Conservation (phyloP, 768 basidiomycete genomes). For the Gymnopilus junonius region DNA sequence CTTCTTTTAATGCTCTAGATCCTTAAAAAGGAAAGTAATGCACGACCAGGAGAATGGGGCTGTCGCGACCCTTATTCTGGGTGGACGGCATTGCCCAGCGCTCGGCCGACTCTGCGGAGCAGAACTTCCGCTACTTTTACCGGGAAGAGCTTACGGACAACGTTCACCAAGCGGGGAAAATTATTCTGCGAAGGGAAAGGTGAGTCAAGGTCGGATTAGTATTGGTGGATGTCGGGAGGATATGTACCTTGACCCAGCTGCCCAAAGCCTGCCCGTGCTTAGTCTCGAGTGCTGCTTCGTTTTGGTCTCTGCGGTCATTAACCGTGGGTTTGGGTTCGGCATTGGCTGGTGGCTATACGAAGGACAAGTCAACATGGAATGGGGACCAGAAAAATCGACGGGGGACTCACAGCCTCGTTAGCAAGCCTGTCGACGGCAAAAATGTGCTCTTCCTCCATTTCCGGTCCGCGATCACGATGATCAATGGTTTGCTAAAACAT, state of each 20-base stretch:
- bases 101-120: background rate
- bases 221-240: background rate
- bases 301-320: background rate
- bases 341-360: background rate
- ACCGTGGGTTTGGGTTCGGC: background rate
- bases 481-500: background rate
- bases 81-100: background rate
- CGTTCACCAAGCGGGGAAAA: background rate
- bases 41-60: no score
- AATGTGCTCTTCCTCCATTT: background rate
- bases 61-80: no score
- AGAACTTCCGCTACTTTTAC: background rate
- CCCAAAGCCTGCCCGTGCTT: background rate
- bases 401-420: background rate
- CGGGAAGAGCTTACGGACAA: slow-evolving; percentile 4
- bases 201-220: background rate
- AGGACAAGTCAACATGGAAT: background rate
- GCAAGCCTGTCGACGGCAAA: background rate
- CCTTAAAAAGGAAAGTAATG: no score
- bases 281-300: background rate
- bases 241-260: background rate
- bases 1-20: no score
- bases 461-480: background rate
- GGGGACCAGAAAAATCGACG: background rate
- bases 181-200: background rate